Evolutionary conservation across 495 filamentous ascomycete genomes (phyloP).

Genomic region (Hyaloscypha hepaticicola): DNA sequence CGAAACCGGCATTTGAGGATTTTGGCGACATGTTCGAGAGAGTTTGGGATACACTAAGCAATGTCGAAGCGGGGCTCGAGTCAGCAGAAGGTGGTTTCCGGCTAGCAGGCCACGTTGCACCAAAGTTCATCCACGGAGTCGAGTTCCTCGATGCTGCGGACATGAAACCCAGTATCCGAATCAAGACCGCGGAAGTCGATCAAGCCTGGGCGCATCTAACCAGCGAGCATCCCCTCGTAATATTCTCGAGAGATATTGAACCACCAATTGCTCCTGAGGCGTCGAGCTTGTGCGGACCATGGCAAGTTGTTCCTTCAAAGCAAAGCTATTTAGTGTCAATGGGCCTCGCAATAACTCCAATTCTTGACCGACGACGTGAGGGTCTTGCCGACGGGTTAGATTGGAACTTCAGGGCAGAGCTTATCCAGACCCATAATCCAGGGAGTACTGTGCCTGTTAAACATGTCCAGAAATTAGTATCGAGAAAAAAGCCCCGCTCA

Average conservation of each 20-base stretch:
- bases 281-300: background rate
- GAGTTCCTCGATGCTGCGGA: conserved; percentile 2
- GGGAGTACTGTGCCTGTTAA: background rate
- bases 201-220: conserved; percentile 9
- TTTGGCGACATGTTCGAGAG: conserved; percentile 5
- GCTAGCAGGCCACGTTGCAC: background rate
- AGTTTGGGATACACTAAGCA: conserved; percentile 3
- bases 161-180: background rate
- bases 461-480: background rate
- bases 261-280: background rate
- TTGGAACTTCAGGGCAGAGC: background rate
- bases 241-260: background rate
- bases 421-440: background rate
- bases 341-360: background rate
- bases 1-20: background rate
- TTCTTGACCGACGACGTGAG: background rate
- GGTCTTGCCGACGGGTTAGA: background rate
- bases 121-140: conserved; percentile 4
- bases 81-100: background rate
- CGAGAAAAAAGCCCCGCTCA: background rate
- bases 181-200: background rate
- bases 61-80: background rate
- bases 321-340: background rate
- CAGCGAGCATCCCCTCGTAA: background rate
- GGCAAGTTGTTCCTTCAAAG: background rate